phyloP scores from a whole-genome alignment of 78 protist genomes.

The Dictyostelium purpureum region DNA sequence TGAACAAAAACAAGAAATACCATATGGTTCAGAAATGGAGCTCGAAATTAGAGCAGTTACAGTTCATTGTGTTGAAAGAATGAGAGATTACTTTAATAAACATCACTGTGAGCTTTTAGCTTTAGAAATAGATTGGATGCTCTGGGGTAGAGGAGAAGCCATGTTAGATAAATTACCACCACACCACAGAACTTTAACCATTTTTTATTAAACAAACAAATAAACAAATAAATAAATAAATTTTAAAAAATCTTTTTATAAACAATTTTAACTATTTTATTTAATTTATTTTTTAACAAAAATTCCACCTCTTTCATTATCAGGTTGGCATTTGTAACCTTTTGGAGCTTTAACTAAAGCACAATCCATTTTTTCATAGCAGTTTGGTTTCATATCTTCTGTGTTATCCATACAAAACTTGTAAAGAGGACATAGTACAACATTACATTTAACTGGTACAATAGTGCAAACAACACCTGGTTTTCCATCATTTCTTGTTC shows the following conservation, averaged over 20 bases:
- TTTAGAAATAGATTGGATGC: constrained; percentile 81
- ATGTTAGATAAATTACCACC: constrained; percentile 78
- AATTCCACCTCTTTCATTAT: neutral
- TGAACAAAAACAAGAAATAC: constrained; percentile 25
- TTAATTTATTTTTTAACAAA: no score
- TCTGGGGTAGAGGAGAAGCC: constrained; percentile 82
- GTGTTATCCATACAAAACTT: neutral
- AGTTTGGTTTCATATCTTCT: neutral
- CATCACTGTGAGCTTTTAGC: constrained; percentile 48
- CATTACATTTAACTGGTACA: neutral
- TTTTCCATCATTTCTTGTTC: neutral
- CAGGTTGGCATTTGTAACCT: neutral
- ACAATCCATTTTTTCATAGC: neutral
- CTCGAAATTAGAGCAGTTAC: constrained; percentile 81
- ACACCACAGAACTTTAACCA: constrained; percentile 78
- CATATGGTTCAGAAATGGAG: constrained; percentile 80
- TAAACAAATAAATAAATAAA: neutral
- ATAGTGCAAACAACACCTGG: neutral
- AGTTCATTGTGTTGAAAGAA: constrained; percentile 58
- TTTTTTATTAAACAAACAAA: constrained; percentile 47
- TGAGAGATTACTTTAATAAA: constrained; percentile 57
- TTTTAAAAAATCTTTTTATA: neutral
- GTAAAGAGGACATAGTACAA: neutral
- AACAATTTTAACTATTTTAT: no score
- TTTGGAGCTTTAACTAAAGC: neutral